phyloP scores from a whole-genome alignment of 371 early-diverging fungal species.

The Umbelopsis sp. region DNA sequence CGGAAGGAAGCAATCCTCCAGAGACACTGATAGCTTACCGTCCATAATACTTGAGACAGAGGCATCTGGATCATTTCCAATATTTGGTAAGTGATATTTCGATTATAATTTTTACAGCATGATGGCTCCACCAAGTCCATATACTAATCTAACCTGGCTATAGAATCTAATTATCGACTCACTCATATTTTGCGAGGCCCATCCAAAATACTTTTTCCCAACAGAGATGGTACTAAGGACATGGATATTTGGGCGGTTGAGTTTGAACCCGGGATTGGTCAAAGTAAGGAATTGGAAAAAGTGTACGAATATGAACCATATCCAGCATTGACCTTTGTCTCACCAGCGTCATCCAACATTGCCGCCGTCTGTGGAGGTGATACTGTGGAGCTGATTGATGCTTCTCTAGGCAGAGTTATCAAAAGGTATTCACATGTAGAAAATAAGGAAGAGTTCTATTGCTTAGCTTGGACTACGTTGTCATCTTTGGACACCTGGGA shows the following conservation, averaged over 20 bases:
- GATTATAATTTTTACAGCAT: background rate
- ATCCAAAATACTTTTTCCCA: background rate
- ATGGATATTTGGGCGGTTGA: conserved; percentile 10
- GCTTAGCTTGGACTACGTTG: conserved; percentile 59
- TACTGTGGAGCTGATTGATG: conserved; percentile 53
- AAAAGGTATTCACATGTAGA: conserved; percentile 63
- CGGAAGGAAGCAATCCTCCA: background rate
- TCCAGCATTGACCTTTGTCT: background rate
- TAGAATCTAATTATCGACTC: conserved; percentile 7
- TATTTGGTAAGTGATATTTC: background rate
- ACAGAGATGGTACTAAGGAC: background rate
- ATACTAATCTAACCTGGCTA: background rate
- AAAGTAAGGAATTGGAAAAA: background rate
- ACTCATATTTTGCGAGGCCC: conserved; percentile 12
- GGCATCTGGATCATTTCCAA: background rate
- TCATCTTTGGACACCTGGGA: conserved; percentile 22
- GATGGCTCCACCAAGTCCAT: background rate
- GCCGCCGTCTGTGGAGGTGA: conserved; percentile 57
- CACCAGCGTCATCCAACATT: conserved; percentile 20
- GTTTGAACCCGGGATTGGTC: conserved; percentile 5
- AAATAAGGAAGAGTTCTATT: conserved; percentile 55
- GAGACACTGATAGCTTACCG: background rate
- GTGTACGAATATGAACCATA: background rate
- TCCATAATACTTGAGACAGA: background rate
- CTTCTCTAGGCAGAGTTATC: conserved; percentile 44